Evolutionary conservation across 495 filamentous ascomycete genomes (phyloP).

Genomic region (Penicillium cinerascens): DNA sequence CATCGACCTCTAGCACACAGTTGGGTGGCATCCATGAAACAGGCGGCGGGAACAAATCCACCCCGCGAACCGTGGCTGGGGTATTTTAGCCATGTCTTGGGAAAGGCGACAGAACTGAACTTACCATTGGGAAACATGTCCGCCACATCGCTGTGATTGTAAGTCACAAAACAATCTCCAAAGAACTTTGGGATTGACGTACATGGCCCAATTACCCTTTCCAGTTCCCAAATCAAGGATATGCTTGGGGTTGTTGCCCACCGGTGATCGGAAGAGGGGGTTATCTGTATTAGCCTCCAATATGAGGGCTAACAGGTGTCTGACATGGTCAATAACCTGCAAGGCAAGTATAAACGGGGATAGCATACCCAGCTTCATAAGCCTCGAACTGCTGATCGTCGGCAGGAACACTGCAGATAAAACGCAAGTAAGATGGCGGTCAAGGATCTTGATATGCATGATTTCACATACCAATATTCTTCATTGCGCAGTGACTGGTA

Average conservation of each 20-base stretch:
- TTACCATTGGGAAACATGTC: too few species aligned
- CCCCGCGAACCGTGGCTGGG: constrained; percentile 5
- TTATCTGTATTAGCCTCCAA: constrained; percentile 1
- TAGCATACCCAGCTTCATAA: constrained; percentile 4
- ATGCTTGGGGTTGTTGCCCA: constrained; percentile 1
- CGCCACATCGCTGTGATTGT: too few species aligned
- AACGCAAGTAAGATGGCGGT: too few species aligned
- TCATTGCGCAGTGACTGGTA: background rate
- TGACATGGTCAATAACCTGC: background rate
- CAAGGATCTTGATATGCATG: too few species aligned
- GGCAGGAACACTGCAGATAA: constrained; percentile 4
- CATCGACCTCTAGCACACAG: constrained; percentile 18
- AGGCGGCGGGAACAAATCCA: constrained; percentile 13
- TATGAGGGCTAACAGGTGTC: constrained; percentile 8
- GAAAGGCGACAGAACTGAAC: too few species aligned
- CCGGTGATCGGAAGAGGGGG: constrained; percentile 9
- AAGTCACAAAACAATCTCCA: too few species aligned
- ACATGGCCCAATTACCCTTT: constrained; percentile 13
- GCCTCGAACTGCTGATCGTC: constrained; percentile 12
- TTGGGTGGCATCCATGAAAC: constrained; percentile 9
- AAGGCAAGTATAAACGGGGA: background rate
- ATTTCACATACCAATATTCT: too few species aligned
- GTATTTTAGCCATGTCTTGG: background rate
- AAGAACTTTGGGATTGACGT: too few species aligned
- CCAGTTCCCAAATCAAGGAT: constrained; percentile 12